A percentile compares a stretch with the other conserved stretches of the same genome.
Conservation (phyloP, 75 land plant genomes). For the Pinus taeda region DNA sequence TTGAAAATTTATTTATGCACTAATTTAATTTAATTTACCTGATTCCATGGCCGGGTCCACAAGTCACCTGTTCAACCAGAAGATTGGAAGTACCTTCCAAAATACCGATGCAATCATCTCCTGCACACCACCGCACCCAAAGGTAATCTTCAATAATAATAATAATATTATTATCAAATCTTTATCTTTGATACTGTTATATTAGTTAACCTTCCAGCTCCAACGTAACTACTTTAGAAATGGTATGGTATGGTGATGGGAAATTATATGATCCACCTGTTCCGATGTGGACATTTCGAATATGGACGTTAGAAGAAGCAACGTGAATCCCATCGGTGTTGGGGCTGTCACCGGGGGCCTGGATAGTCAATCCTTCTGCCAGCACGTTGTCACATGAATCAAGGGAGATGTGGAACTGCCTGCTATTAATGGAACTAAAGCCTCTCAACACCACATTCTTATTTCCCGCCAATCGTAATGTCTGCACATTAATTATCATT, state of each 20-base stretch:
- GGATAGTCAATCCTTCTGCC: conserved; percentile 22
- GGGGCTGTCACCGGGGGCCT: conserved; percentile 41
- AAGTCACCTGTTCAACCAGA: too few species aligned
- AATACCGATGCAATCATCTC: too few species aligned
- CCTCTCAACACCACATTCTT: conserved; percentile 16
- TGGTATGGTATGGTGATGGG: not conserved
- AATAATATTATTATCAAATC: too few species aligned
- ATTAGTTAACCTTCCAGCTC: not conserved
- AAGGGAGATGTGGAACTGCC: conserved; percentile 37
- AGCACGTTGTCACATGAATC: conserved; percentile 30
- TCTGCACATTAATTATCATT: too few species aligned
- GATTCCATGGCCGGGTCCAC: too few species aligned
- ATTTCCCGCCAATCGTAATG: too few species aligned
- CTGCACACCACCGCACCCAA: too few species aligned
- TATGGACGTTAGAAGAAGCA: conserved; percentile 45
- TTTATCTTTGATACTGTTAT: conserved; percentile 31
- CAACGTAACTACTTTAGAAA: conserved; percentile 34
- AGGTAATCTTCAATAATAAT: too few species aligned
- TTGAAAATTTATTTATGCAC: too few species aligned
- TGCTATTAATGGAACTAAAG: conserved; percentile 31
- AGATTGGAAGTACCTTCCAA: too few species aligned
- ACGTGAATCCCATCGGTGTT: conserved; percentile 73
- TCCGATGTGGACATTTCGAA: conserved; percentile 11
- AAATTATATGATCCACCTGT: conserved; percentile 10
- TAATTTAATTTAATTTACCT: too few species aligned